Percentiles rank a stretch among this genome's conserved stretches.
Evolutionary conservation across 768 basidiomycete genomes (phyloP).

Genomic region (Trametopsis cervina): DNA sequence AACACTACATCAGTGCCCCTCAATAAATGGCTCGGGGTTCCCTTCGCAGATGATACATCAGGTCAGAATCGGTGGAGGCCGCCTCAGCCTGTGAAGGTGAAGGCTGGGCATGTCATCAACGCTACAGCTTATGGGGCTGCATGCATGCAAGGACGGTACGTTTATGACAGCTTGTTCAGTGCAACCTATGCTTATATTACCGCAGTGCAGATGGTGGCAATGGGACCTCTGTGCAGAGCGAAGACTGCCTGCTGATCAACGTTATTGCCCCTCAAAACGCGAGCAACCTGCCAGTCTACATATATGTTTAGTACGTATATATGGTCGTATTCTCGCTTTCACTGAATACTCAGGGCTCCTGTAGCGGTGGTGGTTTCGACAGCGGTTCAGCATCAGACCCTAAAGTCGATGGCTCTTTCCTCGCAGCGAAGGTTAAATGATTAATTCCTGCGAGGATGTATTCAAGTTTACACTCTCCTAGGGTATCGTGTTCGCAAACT

Average conservation of each 20-base stretch:
- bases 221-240: conserved; percentile 19
- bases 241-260: conserved; percentile 20
- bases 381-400: conserved; percentile 20
- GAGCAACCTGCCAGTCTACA: conserved; percentile 17
- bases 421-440: conserved; percentile 13
- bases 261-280: conserved; percentile 18
- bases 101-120: conserved; percentile 11
- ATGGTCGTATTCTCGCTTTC: too few relatives aligned
- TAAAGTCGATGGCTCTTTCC: conserved; percentile 19
- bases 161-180: background rate
- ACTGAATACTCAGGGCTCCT: too few relatives aligned
- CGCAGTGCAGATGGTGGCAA: conserved; percentile 15
- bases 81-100: conserved; percentile 14
- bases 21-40: conserved; percentile 21
- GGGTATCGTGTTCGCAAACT: conserved; percentile 20
- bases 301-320: conserved; percentile 17
- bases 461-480: background rate
- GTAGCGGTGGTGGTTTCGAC: conserved; percentile 18
- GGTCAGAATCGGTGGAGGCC: conserved; percentile 20
- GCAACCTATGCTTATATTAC: background rate
- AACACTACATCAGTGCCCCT: conserved; percentile 16
- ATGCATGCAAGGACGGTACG: conserved; percentile 18
- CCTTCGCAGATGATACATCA: conserved; percentile 18
- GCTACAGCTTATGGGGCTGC: conserved; percentile 19
- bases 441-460: background rate